phyloP scores from a whole-genome alignment of 495 filamentous ascomycete genomes.

The Penicillium waksmanii region DNA sequence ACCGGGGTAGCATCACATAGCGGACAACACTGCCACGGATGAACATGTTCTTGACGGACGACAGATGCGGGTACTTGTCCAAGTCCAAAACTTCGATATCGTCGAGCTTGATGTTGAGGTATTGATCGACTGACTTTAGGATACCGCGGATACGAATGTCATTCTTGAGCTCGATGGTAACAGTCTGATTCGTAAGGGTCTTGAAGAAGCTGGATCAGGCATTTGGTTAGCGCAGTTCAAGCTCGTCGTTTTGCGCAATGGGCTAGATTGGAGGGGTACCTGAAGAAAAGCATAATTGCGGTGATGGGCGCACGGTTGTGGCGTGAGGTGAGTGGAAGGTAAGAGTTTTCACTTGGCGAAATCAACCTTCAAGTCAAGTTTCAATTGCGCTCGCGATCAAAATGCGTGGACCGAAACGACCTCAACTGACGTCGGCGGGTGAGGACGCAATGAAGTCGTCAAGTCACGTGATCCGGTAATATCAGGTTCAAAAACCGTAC shows the following conservation, averaged over 20 bases:
- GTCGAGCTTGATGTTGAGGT: conserved; percentile 98
- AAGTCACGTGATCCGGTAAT: not conserved
- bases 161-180: conserved; percentile 98
- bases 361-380: not conserved
- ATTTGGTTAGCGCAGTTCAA: not conserved
- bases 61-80: conserved; percentile 87
- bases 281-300: conserved; percentile 54
- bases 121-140: conserved; percentile 96
- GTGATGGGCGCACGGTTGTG: conserved; percentile 3
- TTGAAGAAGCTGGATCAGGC: conserved; percentile 85
- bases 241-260: conserved; percentile 3
- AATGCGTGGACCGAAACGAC: not conserved
- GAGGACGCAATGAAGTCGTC: not conserved
- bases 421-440: not conserved
- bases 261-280: conserved; percentile 29
- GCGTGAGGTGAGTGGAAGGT: not conserved
- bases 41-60: conserved; percentile 97
- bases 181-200: conserved; percentile 94
- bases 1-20: conserved; percentile 90
- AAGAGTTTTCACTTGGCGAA: not conserved
- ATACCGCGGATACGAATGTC: conserved; percentile 94
- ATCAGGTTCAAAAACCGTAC: too few species aligned
- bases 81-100: conserved; percentile 91
- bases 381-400: not conserved
- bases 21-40: conserved; percentile 95